Base-by-base conservation (phyloP, 2,329 filamentous ascomycete species). In the Tolypocladium endophyticum region DNA sequence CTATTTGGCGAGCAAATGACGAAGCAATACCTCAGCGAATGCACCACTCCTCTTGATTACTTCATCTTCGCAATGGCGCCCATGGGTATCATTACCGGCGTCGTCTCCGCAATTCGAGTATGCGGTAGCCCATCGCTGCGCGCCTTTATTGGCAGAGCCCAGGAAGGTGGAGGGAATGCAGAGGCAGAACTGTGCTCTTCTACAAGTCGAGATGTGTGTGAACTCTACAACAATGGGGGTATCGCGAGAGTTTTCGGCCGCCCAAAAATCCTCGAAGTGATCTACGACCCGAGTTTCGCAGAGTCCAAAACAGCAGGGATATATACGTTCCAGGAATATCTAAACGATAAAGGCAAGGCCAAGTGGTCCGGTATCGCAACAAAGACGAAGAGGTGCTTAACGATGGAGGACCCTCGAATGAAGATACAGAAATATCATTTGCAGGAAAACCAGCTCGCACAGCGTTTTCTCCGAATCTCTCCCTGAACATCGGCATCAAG, bases 181-280 rank as follows among this genome's bases (percentile, higher is more conserved):
- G 76, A 79, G 59, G 65, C 69, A 0, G 75, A 79, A 54, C 60
- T 79, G 0, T 74, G 72, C 63, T 71, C 74, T 0, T 78, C 75
- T 0, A 78, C 75, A 0, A 72, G 69, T 4, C 62, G 62, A 0
- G 71, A 76, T 30, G 73, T 76, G 2, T 76, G 74, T 43, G 75
- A 77, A 55, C 63, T 77, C 0, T 77, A 64, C 62, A 68, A 71
- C 45, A 68, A 69, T 0, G 66, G 70, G 1, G 67, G 65, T 5
- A 69, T 75, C 16, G 61, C 66, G 2, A 65, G 74, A 4, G 67
- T 72, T 1, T 60, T 76, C 18, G 73, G 74, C 0, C 64, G 65
- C 0, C 69, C 71, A 0, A 68, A 68, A 20, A 63, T 76, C 2
- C 63, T 74, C 1, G 70, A 74, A 50, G 36, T 74, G 9, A 60